Evolutionary conservation across 176 grass and related monocot genomes (phyloP), one percentile per base, ranked within the genome.

Genomic region (Olyra latifolia): DNA sequence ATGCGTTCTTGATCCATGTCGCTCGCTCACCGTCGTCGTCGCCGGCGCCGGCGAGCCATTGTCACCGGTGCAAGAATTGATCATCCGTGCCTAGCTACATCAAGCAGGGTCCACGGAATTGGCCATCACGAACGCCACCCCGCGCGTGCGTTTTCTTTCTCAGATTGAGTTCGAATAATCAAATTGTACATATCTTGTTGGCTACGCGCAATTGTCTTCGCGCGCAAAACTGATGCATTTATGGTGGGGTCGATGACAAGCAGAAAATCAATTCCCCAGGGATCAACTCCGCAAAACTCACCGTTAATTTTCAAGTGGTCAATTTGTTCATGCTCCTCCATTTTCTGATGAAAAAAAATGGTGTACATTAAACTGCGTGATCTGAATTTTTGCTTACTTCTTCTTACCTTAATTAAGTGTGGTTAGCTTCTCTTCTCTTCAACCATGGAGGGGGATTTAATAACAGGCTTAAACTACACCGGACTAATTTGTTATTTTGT

Each of bases 131-230:
- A 54, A 11, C 39, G 39, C 4, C 20, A 68, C 19, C 39, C 65
- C 65, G 14, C 10, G n/a, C 39, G 14, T 44, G 39, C 13, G 28
- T 11, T 46, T 24, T 7, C 14, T 50, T 61, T 48, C 75, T 81
- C n/a, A 17, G n/a, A 62, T 72, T 58, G 19, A 25, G 38, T 35
- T 39, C 20, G 32, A 84, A 80, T 38, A 75, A 69, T 84, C 19
- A 62, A 75, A 80, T 80, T 89, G 70, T 89, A 76, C 61, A 79
- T 72, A 78, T 46, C 70, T 70, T 70, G 57, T n/a, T 30, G 64
- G 32, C 79, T 12, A 44, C 44, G 35, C 43, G 1, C 12, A 40
- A 8, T 41, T 72, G 46, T 30, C 66, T 59, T 24, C 13, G 19
- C 75, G 61, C 69, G 32, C 32, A 35, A 35, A 65, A 14, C 10